Conservation (phyloP, 352 stramenopile species). For the Pythium vanterpoolii region DNA sequence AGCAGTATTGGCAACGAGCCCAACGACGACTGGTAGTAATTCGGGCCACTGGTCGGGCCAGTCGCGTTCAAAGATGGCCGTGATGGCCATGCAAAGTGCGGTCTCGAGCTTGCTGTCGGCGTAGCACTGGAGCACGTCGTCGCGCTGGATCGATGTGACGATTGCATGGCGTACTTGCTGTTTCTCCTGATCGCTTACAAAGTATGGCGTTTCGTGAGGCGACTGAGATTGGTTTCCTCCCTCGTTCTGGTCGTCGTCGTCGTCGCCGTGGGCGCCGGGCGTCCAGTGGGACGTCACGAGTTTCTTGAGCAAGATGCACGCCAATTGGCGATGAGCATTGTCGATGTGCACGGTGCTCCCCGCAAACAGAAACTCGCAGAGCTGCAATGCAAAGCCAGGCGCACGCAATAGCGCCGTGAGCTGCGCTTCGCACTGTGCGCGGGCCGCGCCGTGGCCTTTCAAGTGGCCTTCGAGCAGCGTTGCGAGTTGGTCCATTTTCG, state of each 20-base stretch:
- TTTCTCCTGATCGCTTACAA: constrained; percentile 68
- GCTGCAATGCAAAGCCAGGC: constrained; percentile 66
- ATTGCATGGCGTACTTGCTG: constrained; percentile 54
- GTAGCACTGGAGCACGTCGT: constrained; percentile 52
- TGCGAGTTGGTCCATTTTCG: constrained; percentile 43
- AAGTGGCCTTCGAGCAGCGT: constrained; percentile 55
- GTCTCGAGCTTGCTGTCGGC: constrained; percentile 73
- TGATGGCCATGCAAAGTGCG: constrained; percentile 67
- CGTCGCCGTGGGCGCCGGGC: constrained; percentile 17
- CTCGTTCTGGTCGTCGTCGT: constrained; percentile 28
- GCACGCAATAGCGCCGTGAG: constrained; percentile 54
- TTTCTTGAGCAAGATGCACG: constrained; percentile 76
- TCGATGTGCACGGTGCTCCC: constrained; percentile 23
- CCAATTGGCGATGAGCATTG: constrained; percentile 56
- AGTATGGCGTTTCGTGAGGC: constrained; percentile 25
- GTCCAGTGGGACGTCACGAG: constrained; percentile 66
- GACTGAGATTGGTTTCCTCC: neutral
- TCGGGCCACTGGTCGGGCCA: constrained; percentile 82
- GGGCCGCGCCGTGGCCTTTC: constrained; percentile 38
- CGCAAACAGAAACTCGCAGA: constrained; percentile 67
- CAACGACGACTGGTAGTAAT: constrained; percentile 59
- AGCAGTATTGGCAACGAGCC: constrained; percentile 65
- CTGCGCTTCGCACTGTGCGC: constrained; percentile 58
- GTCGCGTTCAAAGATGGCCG: constrained; percentile 81
- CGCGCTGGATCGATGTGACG: constrained; percentile 46